Evolutionary conservation across 2,329 filamentous ascomycete species (phyloP).

Genomic region (Pseudocercospora cruenta): DNA sequence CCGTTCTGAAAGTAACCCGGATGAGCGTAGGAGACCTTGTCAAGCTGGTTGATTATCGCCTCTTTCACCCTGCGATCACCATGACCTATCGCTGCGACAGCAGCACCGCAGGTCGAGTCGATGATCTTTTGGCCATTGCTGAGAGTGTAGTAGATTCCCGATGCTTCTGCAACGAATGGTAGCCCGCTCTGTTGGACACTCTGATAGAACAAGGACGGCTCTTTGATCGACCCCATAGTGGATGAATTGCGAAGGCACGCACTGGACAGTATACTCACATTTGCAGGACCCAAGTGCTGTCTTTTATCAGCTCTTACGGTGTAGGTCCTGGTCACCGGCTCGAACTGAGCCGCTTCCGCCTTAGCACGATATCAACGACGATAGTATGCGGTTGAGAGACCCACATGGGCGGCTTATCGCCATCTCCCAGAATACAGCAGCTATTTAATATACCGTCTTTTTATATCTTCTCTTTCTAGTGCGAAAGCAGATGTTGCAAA

Average conservation of each 20-base stretch:
- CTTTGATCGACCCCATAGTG: neutral
- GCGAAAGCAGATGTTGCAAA: neutral
- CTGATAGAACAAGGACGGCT: neutral
- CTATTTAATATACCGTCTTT: neutral
- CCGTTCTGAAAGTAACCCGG: constrained; percentile 59
- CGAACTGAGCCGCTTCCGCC: neutral
- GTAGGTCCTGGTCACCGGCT: neutral
- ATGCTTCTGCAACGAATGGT: constrained; percentile 50
- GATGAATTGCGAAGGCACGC: neutral
- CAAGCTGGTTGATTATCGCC: constrained; percentile 62
- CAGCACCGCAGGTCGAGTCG: constrained; percentile 25
- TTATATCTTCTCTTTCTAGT: neutral
- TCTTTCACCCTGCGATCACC: constrained; percentile 49
- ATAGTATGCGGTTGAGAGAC: neutral
- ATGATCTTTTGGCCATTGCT: constrained; percentile 24
- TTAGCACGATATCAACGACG: neutral
- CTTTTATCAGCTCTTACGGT: neutral
- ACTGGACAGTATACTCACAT: neutral
- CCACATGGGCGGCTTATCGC: neutral
- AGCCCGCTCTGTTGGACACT: constrained; percentile 7
- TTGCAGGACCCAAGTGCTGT: neutral
- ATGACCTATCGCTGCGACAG: constrained; percentile 27
- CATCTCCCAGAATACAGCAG: neutral
- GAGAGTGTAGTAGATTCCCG: constrained; percentile 26
- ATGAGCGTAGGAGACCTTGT: constrained; percentile 60